A percentile compares a stretch with the other conserved stretches of the same genome.
These are phyloP conservation scores for Neonectria faginata DNA, from an alignment of 2,329 filamentous ascomycete genomes.

Conservation along the genomic window DNA sequence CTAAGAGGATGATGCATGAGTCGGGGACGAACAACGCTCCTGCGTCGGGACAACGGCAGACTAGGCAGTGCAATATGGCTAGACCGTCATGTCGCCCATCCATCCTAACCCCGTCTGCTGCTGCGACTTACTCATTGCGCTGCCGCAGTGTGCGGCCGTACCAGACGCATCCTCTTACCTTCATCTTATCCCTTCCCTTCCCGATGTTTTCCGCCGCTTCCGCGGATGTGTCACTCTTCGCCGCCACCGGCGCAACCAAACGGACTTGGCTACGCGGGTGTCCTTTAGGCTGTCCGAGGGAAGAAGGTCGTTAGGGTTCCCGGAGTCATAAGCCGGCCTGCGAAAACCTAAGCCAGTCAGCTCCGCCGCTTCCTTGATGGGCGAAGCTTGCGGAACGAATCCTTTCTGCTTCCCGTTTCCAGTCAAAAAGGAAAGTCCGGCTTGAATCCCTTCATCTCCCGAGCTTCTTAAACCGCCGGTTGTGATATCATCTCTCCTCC, in stretches of 20 bases:
- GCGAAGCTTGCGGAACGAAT: background rate
- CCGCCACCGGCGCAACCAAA: conserved; percentile 2
- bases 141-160: background rate
- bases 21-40: background rate
- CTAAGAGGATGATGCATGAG: too few relatives aligned
- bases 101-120: too few relatives aligned
- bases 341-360: too few relatives aligned
- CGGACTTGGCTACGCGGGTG: background rate
- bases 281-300: conserved; percentile 1
- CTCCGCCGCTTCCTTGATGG: background rate
- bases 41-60: background rate
- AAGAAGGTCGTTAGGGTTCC: conserved; percentile 17
- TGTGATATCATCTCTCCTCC: conserved; percentile 14
- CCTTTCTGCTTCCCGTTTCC: background rate
- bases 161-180: too few relatives aligned
- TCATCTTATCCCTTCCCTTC: conserved; percentile 15
- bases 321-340: background rate
- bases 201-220: conserved; percentile 34
- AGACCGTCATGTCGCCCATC: background rate
- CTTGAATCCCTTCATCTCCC: background rate
- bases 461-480: conserved; percentile 17
- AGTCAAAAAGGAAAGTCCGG: conserved; percentile 30
- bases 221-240: conserved; percentile 12
- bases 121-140: background rate
- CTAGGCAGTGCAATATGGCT: background rate